Percentiles rank a stretch among this genome's conserved stretches.
phyloP scores from a whole-genome alignment of 495 filamentous ascomycete species.

The Aspergillus mulundensis region DNA sequence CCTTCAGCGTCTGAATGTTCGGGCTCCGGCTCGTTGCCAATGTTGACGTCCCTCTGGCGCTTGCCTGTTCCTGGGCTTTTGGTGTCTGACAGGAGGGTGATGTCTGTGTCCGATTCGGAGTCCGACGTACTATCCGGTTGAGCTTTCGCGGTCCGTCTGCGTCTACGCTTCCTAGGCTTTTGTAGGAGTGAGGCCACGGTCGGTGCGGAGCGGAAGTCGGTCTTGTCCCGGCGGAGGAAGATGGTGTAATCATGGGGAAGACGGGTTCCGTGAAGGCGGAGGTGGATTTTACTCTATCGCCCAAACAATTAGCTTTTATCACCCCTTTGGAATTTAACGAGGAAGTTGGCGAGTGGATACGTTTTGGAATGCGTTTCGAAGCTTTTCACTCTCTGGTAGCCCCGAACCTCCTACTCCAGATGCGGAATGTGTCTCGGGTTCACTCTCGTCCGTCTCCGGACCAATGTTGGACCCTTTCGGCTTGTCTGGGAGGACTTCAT shows the following conservation, averaged over 20 bases:
- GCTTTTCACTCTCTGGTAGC: slow-evolving; percentile 39
- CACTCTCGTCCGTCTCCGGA: slow-evolving; percentile 5
- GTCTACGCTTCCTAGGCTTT: slow-evolving; percentile 21
- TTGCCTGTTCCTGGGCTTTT: not conserved
- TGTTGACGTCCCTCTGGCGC: not conserved
- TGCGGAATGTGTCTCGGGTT: not conserved
- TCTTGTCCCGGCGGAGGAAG: slow-evolving; percentile 50
- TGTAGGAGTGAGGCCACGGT: slow-evolving; percentile 9
- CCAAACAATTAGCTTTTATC: not conserved
- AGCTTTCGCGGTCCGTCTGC: not conserved
- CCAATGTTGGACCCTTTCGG: slow-evolving; percentile 34
- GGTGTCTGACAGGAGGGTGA: not conserved
- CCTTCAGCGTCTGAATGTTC: slow-evolving; percentile 15
- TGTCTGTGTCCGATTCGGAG: not conserved
- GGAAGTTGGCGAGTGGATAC: slow-evolving; percentile 19
- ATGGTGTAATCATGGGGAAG: slow-evolving; percentile 57
- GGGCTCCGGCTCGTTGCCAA: not conserved
- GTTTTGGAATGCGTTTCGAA: slow-evolving; percentile 50
- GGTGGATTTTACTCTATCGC: slow-evolving; percentile 51
- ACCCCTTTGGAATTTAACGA: not conserved
- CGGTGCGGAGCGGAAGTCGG: slow-evolving; percentile 27
- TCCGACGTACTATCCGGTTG: not conserved
- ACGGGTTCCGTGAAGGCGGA: slow-evolving; percentile 56
- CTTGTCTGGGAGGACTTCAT: slow-evolving; percentile 50
- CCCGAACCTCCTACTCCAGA: not conserved